phyloP scores from a whole-genome alignment of 305 asterid species.

The Fraxinus ornus region DNA sequence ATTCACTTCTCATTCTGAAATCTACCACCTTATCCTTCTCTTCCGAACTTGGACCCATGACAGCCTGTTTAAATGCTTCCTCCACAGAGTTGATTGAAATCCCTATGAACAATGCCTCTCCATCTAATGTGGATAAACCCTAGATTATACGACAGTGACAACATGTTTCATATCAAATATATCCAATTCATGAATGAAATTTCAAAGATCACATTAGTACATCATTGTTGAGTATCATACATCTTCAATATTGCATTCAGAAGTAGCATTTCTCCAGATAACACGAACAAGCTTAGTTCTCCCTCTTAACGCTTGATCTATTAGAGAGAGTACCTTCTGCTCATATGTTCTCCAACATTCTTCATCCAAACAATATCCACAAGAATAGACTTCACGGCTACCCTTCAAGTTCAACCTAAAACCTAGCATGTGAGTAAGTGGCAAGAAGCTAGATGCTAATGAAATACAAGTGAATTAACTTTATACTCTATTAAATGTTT shows the following conservation, averaged over 20 bases:
- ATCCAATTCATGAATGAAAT: slow-evolving; percentile 16
- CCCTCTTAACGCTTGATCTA: slow-evolving; percentile 72
- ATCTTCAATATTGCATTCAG: slow-evolving; percentile 60
- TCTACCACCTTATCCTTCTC: slow-evolving; percentile 77
- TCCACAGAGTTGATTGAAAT: slow-evolving; percentile 61
- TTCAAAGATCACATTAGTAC: slow-evolving; percentile 12
- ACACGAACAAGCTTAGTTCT: slow-evolving; percentile 81
- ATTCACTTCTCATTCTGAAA: slow-evolving; percentile 18
- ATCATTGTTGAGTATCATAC: slow-evolving; percentile 40
- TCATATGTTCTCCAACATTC: slow-evolving; percentile 97
- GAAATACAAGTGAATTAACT: not conserved
- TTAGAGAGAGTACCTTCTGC: slow-evolving; percentile 60
- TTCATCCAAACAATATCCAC: slow-evolving; percentile 86
- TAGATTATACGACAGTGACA: slow-evolving; percentile 30
- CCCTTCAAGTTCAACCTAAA: slow-evolving; percentile 85
- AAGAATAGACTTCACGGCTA: slow-evolving; percentile 42
- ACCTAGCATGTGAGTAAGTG: slow-evolving; percentile 29
- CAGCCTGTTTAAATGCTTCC: slow-evolving; percentile 72
- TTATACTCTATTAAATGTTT: not conserved
- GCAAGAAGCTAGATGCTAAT: slow-evolving; percentile 15
- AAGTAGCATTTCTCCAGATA: slow-evolving; percentile 70
- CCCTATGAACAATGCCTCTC: slow-evolving; percentile 70
- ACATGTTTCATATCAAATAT: slow-evolving; percentile 22
- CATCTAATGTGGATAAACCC: slow-evolving; percentile 73
- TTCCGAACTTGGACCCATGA: slow-evolving; percentile 94